phyloP scores from a whole-genome alignment of 768 basidiomycete genomes.

The Termitomyces sp. region DNA sequence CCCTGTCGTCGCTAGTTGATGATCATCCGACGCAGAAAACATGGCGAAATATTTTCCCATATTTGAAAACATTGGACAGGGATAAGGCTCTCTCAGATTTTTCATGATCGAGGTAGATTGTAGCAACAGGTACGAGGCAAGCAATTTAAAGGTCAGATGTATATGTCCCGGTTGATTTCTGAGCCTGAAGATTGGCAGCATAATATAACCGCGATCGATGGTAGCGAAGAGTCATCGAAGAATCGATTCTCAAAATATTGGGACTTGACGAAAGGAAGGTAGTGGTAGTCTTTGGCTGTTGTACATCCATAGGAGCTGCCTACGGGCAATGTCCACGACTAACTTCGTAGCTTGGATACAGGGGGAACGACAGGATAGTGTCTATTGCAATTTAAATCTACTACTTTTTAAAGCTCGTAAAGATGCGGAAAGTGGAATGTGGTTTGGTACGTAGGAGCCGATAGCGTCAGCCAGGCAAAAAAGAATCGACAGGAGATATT shows the following conservation, averaged over 20 bases:
- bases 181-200: not conserved
- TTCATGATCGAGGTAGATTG: slow-evolving; percentile 23
- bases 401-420: too few species aligned
- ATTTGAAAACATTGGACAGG: slow-evolving; percentile 30
- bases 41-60: slow-evolving; percentile 36
- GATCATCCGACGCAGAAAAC: slow-evolving; percentile 25
- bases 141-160: not conserved
- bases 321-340: not conserved
- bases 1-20: slow-evolving; percentile 24
- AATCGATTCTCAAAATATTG: not conserved
- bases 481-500: too few species aligned
- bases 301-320: not conserved
- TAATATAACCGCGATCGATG: not conserved
- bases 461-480: too few species aligned
- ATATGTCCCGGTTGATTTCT: not conserved
- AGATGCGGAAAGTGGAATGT: too few species aligned
- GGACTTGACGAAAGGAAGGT: not conserved
- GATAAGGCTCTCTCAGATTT: slow-evolving; percentile 23
- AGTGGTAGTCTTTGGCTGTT: not conserved
- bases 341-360: not conserved
- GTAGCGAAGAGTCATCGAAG: not conserved
- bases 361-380: not conserved
- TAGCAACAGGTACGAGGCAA: slow-evolving; percentile 21
- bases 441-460: too few species aligned
- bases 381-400: too few species aligned